Base-by-base conservation (phyloP, 139 green algal genomes). In the Astrephomene gubernaculifera region DNA sequence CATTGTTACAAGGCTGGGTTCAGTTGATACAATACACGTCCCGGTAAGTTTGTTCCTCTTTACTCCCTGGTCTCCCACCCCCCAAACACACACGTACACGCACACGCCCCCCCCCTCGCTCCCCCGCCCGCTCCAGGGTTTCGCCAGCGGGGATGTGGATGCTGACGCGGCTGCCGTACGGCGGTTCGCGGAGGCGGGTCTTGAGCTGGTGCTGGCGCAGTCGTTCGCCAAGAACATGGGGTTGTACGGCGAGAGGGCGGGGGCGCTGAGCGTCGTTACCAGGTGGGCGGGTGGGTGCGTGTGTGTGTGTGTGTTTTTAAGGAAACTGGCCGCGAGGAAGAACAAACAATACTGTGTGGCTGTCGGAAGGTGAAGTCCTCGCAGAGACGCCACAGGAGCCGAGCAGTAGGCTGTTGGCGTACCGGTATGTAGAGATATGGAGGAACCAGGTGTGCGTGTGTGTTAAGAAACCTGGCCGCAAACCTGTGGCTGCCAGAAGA, bases 151-250 rank as follows among this genome's bases (percentile, higher is more conserved):
- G 1, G 93, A 96, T 89, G 94, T 94, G 82, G 92, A 96, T 44
- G 63, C 81, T 0, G 96, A 98, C 68, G 96, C 92, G 0, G 68
- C 81, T 21, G 79, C 94, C 27, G 79, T 98, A 24, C 86, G 93
- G 31, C 90, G 94, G 61, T 98, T 98, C 81, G 78, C 92, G 17
- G 85, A n/a, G 5, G 61, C 45, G 24, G 70, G 83, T 31, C 38
- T 84, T 72, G 87, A 90, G 80, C 25, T 90, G 71, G 41, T 90
- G 29, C 71, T 84, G 60, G 61, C 61, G 63, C 78, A 84, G 78
- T 91, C 80, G 22, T 96, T 91, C 88, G 92, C 93, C 63, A 95
- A 97, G 91, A 97, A 96, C 89, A 96, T 98, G 93, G 95, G 95
- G 14, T 90, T 98, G 73, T 97, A 97, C 80, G 94, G 94, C 12